These are phyloP conservation scores for Pelargonium cotyledonis DNA, from an alignment of 441 rosid species.

Conservation along the genomic window DNA sequence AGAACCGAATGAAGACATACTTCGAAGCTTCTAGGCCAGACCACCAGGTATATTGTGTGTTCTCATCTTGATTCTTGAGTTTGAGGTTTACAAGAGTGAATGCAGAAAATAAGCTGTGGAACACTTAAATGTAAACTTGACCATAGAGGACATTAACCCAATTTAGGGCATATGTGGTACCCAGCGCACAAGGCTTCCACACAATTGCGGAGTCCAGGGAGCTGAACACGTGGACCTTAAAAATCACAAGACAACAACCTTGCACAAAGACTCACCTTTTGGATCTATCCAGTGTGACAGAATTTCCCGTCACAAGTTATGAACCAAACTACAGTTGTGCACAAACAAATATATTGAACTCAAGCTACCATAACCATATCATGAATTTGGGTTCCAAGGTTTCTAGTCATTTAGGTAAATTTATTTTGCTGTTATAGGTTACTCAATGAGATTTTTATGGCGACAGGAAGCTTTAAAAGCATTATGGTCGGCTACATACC, in stretches of 20 bases:
- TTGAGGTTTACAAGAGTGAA: not conserved
- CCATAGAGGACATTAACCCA: no score
- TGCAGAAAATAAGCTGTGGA: not conserved
- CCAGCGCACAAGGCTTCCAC: no score
- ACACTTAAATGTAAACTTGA: no score
- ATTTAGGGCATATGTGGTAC: no score
- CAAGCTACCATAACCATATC: no score
- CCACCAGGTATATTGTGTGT: constrained; percentile 19
- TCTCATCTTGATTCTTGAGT: not conserved
- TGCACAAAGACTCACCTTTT: no score
- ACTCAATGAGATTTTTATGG: not conserved
- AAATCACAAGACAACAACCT: no score
- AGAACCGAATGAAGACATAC: constrained; percentile 19
- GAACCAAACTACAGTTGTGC: not conserved
- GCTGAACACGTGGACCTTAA: no score
- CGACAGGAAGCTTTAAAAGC: constrained; percentile 18
- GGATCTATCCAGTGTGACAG: not conserved
- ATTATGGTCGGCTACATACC: constrained; percentile 11
- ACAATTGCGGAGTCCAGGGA: no score
- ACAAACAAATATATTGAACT: not conserved
- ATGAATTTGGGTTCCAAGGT: no score
- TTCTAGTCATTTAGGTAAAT: no score
- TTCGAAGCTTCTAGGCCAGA: constrained; percentile 24
- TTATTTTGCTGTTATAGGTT: not conserved
- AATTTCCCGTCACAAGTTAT: not conserved